Base-by-base conservation (phyloP, 2,329 filamentous ascomycete species). In the Periconia sp. region DNA sequence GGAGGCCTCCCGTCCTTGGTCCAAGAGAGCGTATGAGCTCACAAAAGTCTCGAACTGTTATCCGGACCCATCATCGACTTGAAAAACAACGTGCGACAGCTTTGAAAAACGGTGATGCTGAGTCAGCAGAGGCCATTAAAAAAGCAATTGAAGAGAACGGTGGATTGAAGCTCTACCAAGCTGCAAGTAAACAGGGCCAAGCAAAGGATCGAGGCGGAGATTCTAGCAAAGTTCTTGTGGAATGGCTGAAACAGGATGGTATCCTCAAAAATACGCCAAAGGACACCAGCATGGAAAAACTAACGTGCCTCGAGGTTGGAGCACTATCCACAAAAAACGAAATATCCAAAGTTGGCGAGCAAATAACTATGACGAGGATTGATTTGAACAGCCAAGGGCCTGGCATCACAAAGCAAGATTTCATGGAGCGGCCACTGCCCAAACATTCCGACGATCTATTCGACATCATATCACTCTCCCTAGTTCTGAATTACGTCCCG, bases 401-500 rank as follows among this genome's bases (percentile, higher is more conserved):
- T 1, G 87, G 85, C 0, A 99, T 99, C 60, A 70, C 86, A 53
- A 86, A 95, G 72, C 91, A 97, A 70, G 91, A 99, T 72, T 97
- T 99, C 68, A 96, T 99, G 92, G 77, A 91, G 61, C 82, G 92
- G 23, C 90, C 92, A 0, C 73, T 93, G 2, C 93, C 93, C 0
- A 70, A 61, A 8, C 69, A 81, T 19, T 77, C 82, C 6, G 72
- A 77, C 0, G 86, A 92, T 41, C 79, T 79, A 19, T 97, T 97
- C 70, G 91, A 99, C 70, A 84, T 97, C 48, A 88, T 99, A 65
- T 96, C 92, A 47, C 79, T 99, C 20, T 96, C 92, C 9, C 78
- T 99, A 49, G 94, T 99, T 6, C 80, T 99, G 58, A 99, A 99
- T 73, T 99, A 92, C 68, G 92, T 97, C 2, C 90, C 93, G 0